phyloP scores from a whole-genome alignment of 306 rosid genomes.

The Urtica urens region DNA sequence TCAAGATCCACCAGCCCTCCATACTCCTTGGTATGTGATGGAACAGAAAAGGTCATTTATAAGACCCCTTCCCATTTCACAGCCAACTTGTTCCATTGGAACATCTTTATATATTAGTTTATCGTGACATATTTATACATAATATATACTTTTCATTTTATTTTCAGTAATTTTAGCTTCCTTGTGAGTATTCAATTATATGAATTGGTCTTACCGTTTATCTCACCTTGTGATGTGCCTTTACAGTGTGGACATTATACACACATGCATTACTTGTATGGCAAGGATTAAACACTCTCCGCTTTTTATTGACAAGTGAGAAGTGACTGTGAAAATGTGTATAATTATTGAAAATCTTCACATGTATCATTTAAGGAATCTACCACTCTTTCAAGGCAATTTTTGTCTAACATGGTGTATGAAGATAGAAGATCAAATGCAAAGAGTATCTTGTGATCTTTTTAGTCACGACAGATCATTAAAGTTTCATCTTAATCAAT shows the following conservation, averaged over 20 bases:
- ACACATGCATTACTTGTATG: neutral
- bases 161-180: neutral
- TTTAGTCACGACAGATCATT: constrained; percentile 4
- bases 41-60: no score
- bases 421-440: neutral
- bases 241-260: neutral
- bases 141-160: no score
- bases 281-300: neutral
- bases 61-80: neutral
- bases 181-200: neutral
- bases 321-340: no score
- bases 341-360: neutral
- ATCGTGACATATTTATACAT: no score
- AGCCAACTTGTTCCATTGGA: neutral
- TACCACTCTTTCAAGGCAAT: neutral
- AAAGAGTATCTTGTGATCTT: constrained; percentile 7
- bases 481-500: constrained; percentile 3
- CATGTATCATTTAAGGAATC: neutral
- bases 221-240: neutral
- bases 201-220: neutral
- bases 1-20: neutral
- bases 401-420: neutral
- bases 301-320: neutral
- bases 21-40: neutral
- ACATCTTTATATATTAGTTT: neutral